These are phyloP conservation scores for Vigna hirtella DNA, from an alignment of 306 rosid species.

Conservation along the genomic window DNA sequence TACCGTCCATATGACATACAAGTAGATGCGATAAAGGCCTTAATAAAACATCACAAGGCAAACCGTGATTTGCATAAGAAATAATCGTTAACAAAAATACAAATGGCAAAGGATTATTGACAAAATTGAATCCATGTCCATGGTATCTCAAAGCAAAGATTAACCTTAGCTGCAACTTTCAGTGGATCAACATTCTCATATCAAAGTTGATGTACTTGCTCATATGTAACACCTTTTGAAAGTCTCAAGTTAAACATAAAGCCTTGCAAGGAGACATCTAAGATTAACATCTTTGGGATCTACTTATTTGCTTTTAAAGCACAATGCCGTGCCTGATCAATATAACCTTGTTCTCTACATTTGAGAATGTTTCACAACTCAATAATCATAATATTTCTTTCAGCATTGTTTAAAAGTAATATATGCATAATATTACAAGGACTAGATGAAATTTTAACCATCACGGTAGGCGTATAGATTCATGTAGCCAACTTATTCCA, in stretches of 20 bases:
- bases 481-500: slow-evolving; percentile 28
- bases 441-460: slow-evolving; percentile 6
- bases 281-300: slow-evolving; percentile 68
- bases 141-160: slow-evolving; percentile 23
- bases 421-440: background rate
- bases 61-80: background rate
- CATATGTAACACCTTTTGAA: slow-evolving; percentile 66
- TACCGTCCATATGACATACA: slow-evolving; percentile 7
- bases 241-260: slow-evolving; percentile 72
- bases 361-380: slow-evolving; percentile 31
- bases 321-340: slow-evolving; percentile 72
- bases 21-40: slow-evolving; percentile 26
- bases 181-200: slow-evolving; percentile 76
- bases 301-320: slow-evolving; percentile 83
- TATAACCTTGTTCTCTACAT: slow-evolving; percentile 67
- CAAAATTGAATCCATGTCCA: slow-evolving; percentile 28
- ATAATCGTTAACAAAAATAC: background rate
- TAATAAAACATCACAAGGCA: slow-evolving; percentile 13
- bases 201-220: slow-evolving; percentile 66
- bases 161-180: slow-evolving; percentile 72
- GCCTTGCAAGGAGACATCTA: slow-evolving; percentile 68
- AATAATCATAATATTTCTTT: slow-evolving; percentile 27
- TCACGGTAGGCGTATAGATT: slow-evolving; percentile 22
- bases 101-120: background rate
- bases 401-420: slow-evolving; percentile 26